Evolutionary conservation across 2,329 filamentous ascomycete genomes (phyloP).

Genomic region (Colletotrichum abscissum): DNA sequence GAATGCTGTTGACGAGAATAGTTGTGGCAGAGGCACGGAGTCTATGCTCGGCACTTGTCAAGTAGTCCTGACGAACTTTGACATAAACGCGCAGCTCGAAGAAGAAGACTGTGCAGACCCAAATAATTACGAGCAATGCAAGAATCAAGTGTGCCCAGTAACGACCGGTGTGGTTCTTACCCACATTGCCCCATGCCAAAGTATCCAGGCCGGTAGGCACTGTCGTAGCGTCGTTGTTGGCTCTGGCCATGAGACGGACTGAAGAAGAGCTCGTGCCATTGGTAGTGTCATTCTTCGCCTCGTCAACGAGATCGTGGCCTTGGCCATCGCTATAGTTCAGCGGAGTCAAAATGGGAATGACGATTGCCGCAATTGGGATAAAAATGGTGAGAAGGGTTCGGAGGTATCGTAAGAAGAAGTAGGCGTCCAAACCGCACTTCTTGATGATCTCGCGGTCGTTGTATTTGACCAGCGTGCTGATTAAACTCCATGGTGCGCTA

Average conservation of each 20-base stretch:
- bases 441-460: slow-evolving; percentile 86
- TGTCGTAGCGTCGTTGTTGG: slow-evolving; percentile 38
- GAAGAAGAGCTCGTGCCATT: slow-evolving; percentile 39
- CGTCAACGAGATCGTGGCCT: slow-evolving; percentile 63
- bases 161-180: slow-evolving; percentile 69
- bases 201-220: slow-evolving; percentile 76
- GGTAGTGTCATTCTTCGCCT: slow-evolving; percentile 14
- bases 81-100: slow-evolving; percentile 88
- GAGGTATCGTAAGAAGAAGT: slow-evolving; percentile 94
- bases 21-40: slow-evolving; percentile 94
- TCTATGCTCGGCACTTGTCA: slow-evolving; percentile 95
- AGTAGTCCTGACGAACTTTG: slow-evolving; percentile 91
- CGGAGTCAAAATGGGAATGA: slow-evolving; percentile 87
- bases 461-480: slow-evolving; percentile 73
- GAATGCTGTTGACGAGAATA: slow-evolving; percentile 91
- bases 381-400: slow-evolving; percentile 88
- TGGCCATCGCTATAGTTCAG: slow-evolving; percentile 82
- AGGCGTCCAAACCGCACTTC: slow-evolving; percentile 95
- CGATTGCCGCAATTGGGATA: slow-evolving; percentile 79
- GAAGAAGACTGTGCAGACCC: slow-evolving; percentile 90
- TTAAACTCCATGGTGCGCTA: slow-evolving; percentile 60
- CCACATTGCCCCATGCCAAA: slow-evolving; percentile 90
- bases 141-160: slow-evolving; percentile 89
- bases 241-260: slow-evolving; percentile 40
- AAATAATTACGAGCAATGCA: slow-evolving; percentile 80